Evolutionary conservation across 768 basidiomycete species (phyloP).

Genomic region (Rhodosporidiobolus odoratus): DNA sequence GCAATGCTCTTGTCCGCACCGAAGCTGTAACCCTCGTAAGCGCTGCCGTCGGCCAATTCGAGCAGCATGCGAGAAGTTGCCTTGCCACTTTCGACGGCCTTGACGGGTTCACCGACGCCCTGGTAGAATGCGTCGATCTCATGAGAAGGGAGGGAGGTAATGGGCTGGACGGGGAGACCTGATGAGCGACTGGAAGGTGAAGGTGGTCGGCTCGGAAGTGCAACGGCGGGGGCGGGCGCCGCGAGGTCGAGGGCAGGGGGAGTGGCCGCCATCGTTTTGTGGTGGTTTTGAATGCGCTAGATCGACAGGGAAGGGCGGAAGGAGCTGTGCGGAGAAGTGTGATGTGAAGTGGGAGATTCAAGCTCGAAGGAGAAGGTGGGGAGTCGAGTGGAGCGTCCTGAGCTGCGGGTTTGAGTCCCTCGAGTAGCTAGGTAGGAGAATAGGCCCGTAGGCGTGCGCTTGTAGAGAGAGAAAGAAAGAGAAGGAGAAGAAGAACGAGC

Average conservation of each 20-base stretch:
- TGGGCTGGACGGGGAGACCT: constrained; percentile 27
- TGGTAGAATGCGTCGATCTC: constrained; percentile 29
- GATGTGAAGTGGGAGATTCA: not conserved
- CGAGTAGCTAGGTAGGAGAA: not conserved
- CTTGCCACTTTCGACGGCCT: not conserved
- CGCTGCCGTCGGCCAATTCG: constrained; percentile 83
- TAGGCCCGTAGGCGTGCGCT: constrained; percentile 8
- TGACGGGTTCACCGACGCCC: constrained; percentile 9
- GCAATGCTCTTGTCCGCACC: constrained; percentile 88
- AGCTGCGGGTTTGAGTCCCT: not conserved
- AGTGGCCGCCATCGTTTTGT: constrained; percentile 8
- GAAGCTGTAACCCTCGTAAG: constrained; percentile 83
- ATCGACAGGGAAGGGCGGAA: not conserved
- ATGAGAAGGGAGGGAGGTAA: constrained; percentile 17
- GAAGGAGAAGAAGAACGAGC: not conserved
- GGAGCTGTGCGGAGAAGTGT: not conserved
- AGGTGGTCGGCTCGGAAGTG: constrained; percentile 11
- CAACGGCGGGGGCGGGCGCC: not conserved
- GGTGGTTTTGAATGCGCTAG: not conserved
- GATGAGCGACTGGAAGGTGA: constrained; percentile 6
- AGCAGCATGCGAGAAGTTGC: constrained; percentile 53
- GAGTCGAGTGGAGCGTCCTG: not conserved
- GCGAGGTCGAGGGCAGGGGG: constrained; percentile 24
- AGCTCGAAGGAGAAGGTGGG: not conserved
- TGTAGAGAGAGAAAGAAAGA: not conserved